Evolutionary conservation across 2,329 filamentous ascomycete genomes (phyloP).

Genomic region (Coleophoma cylindrospora): DNA sequence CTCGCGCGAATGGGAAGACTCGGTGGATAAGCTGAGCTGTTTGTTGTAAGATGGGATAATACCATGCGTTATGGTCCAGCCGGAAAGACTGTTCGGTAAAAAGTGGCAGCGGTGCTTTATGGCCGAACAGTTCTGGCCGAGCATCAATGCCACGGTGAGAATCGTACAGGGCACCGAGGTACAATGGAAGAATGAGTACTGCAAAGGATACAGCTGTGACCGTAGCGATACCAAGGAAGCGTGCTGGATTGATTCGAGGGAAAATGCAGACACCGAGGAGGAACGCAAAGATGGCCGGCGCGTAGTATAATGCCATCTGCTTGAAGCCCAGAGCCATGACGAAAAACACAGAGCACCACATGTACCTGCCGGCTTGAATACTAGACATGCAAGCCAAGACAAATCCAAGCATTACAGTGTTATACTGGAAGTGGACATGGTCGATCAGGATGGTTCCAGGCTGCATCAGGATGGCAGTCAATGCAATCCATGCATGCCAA

Average conservation of each 20-base stretch:
- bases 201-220: conserved; percentile 70
- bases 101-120: conserved; percentile 57
- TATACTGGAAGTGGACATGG: conserved; percentile 96
- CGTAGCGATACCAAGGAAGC: conserved; percentile 70
- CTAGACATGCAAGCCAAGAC: conserved; percentile 83
- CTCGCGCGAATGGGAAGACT: conserved; percentile 94
- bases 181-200: conserved; percentile 68
- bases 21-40: conserved; percentile 80
- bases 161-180: conserved; percentile 68
- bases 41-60: conserved; percentile 74
- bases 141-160: conserved; percentile 57
- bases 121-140: conserved; percentile 49
- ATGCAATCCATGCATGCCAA: conserved; percentile 79
- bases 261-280: conserved; percentile 82
- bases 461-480: conserved; percentile 89
- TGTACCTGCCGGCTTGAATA: conserved; percentile 75
- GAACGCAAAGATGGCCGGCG: conserved; percentile 87
- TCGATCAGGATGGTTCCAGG: conserved; percentile 88
- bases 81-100: conserved; percentile 53
- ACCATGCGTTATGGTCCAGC: conserved; percentile 59
- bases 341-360: conserved; percentile 92
- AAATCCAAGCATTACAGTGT: conserved; percentile 95
- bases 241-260: conserved; percentile 60
- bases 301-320: conserved; percentile 98
- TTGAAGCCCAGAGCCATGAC: conserved; percentile 94